These are phyloP conservation scores for Carex pumila DNA, from an alignment of 176 grass and related monocot genomes.

Conservation along the genomic window DNA sequence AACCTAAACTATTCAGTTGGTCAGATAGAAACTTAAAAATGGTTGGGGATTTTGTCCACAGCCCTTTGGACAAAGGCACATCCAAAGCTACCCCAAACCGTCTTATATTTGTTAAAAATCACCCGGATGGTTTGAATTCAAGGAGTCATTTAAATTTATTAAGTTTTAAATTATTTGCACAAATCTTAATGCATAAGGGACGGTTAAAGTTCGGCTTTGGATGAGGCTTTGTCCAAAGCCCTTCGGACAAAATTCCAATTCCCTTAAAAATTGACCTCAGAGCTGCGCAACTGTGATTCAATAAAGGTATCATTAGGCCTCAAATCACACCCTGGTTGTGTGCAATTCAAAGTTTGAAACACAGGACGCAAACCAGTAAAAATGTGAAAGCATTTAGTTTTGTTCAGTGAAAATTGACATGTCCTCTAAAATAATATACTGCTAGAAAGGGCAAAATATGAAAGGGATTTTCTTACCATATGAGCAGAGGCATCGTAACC, in stretches of 20 bases:
- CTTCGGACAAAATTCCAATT: too few species aligned
- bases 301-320: not conserved
- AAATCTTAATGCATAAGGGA: too few species aligned
- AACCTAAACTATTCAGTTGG: not conserved
- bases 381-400: not conserved
- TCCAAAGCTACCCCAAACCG: too few species aligned
- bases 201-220: too few species aligned
- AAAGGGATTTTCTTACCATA: slow-evolving; percentile 30
- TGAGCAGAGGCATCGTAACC: slow-evolving; percentile 60
- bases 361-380: not conserved
- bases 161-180: too few species aligned
- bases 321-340: not conserved
- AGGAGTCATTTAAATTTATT: too few species aligned
- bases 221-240: too few species aligned
- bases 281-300: not conserved
- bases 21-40: too few species aligned
- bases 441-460: not conserved
- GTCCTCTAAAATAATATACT: not conserved
- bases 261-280: not conserved
- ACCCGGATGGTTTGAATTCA: too few species aligned
- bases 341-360: not conserved
- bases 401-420: not conserved
- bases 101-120: too few species aligned
- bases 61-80: too few species aligned
- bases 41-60: too few species aligned